These are phyloP conservation scores for Pseudoneurospora amorphoporcata DNA, from an alignment of 495 filamentous ascomycete species.

Conservation along the genomic window DNA sequence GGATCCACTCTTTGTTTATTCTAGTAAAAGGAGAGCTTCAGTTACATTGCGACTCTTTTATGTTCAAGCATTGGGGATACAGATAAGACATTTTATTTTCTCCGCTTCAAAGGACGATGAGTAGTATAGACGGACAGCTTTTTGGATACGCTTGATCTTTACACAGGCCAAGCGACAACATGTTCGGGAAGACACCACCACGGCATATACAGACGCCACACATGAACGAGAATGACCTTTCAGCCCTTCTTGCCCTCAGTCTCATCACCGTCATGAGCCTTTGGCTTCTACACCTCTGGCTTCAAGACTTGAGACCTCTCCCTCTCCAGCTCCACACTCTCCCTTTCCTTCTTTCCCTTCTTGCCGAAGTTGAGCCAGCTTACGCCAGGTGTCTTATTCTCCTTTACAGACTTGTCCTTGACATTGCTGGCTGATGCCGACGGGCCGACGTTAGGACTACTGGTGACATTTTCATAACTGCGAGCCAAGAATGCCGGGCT, in stretches of 20 bases:
- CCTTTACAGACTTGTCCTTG: conserved; percentile 15
- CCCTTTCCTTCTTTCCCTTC: conserved; percentile 40
- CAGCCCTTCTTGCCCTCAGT: background rate
- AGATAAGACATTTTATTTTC: background rate
- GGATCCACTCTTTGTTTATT: background rate
- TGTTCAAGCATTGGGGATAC: background rate
- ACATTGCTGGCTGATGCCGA: conserved; percentile 12
- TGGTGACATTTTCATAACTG: conserved; percentile 35
- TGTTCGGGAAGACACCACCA: background rate
- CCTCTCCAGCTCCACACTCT: conserved; percentile 37
- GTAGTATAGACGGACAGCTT: background rate
- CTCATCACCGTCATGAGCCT: conserved; percentile 1
- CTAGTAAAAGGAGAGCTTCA: background rate
- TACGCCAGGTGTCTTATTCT: conserved; percentile 22
- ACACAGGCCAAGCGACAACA: background rate
- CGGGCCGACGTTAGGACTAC: conserved; percentile 29
- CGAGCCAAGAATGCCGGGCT: conserved; percentile 18
- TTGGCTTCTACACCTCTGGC: conserved; percentile 9
- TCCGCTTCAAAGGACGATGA: background rate
- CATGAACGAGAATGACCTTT: background rate
- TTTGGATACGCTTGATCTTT: background rate
- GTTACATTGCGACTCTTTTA: background rate
- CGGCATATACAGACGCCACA: background rate
- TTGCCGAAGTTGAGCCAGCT: conserved; percentile 38
- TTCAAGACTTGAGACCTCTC: conserved; percentile 16